Evolutionary conservation across 768 basidiomycete genomes (phyloP).

Genomic region (Phanerodontia chrysosporium): DNA sequence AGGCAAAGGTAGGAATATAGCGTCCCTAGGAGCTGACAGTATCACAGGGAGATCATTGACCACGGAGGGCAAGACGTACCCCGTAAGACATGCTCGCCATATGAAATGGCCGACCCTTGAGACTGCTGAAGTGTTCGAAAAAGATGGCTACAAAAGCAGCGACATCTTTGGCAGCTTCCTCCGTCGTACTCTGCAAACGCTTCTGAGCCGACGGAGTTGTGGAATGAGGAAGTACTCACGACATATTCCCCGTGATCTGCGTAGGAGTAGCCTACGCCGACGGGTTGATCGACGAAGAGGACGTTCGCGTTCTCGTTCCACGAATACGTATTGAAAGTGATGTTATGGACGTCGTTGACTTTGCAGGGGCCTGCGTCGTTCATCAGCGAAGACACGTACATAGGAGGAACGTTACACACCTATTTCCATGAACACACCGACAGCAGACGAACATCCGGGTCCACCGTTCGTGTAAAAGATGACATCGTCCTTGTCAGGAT

Average conservation of each 20-base stretch:
- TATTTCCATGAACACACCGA: slow-evolving; percentile 43
- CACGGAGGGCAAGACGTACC: slow-evolving; percentile 27
- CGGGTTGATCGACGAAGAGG: slow-evolving; percentile 42
- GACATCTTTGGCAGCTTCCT: slow-evolving; percentile 67
- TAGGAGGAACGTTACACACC: slow-evolving; percentile 22
- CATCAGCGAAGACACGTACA: slow-evolving; percentile 59
- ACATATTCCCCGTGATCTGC: slow-evolving; percentile 58
- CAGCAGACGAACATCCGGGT: slow-evolving; percentile 22
- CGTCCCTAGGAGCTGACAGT: slow-evolving; percentile 35
- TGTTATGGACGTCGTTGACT: slow-evolving; percentile 45
- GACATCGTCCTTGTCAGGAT: slow-evolving; percentile 27
- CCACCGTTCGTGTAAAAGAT: slow-evolving; percentile 34
- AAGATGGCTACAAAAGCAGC: slow-evolving; percentile 69
- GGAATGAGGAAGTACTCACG: slow-evolving; percentile 32
- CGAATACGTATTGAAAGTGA: slow-evolving; percentile 52
- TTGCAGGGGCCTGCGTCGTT: slow-evolving; percentile 63
- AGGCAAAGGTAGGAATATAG: slow-evolving; percentile 48
- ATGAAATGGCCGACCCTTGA: slow-evolving; percentile 54
- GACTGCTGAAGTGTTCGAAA: slow-evolving; percentile 68
- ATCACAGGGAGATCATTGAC: neutral
- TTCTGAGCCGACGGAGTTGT: too few relatives aligned
- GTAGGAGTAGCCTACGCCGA: slow-evolving; percentile 34
- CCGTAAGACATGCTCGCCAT: slow-evolving; percentile 48
- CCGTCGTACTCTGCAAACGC: slow-evolving; percentile 57
- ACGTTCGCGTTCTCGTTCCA: slow-evolving; percentile 69